Evolutionary conservation across 768 basidiomycete species (phyloP), one percentile per base, ranked within the genome.

Genomic region (Mrakia blollopis): DNA sequence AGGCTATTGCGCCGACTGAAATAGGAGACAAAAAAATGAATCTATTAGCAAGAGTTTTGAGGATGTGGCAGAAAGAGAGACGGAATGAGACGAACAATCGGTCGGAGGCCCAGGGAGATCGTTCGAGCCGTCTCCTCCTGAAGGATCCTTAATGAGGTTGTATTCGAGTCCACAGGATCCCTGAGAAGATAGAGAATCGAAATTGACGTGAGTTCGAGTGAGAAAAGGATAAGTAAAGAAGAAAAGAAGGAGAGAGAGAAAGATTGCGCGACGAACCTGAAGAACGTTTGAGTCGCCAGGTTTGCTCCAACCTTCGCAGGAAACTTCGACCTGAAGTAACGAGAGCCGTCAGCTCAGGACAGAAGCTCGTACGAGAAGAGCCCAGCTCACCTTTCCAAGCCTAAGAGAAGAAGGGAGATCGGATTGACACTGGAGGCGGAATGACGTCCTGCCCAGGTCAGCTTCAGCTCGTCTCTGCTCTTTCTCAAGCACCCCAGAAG

Each of bases 141-240:
- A 57, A n/a, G 73, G 79, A 16, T 44, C 54, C 50, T 81, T 73
- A 16, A 94, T 85, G 3, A 98, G 88, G 67, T 88, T 87, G 81
- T 97, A 98, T 78, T 93, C 89, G 73, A 98, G 85, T 10, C 90
- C 90, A 83, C 94, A 98, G 23, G 93, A 94, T 25, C 91, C 94
- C 75, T 76, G 57, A 1, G 11, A 32, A n/a, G n/a, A 44, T 41
- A 10, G 10, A 93, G 78, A 77, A 65, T 47, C 41, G 54, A 69
- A 68, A 23, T 70, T 41, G 35, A 32, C 21, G 39, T 32, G 30
- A 9, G 23, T 28, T 9, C 32, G 65, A 14, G 37, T 71, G 41
- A 32, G 44, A 74, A 71, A 35, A 50, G 44, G 65, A 2, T 7
- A 14, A 10, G 44, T 10, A 16, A 16, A 47, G 44, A 61, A 52